Evolutionary conservation across 345 rosid genomes (phyloP), one percentile per base, ranked within the genome.

Genomic region (Acer negundo): DNA sequence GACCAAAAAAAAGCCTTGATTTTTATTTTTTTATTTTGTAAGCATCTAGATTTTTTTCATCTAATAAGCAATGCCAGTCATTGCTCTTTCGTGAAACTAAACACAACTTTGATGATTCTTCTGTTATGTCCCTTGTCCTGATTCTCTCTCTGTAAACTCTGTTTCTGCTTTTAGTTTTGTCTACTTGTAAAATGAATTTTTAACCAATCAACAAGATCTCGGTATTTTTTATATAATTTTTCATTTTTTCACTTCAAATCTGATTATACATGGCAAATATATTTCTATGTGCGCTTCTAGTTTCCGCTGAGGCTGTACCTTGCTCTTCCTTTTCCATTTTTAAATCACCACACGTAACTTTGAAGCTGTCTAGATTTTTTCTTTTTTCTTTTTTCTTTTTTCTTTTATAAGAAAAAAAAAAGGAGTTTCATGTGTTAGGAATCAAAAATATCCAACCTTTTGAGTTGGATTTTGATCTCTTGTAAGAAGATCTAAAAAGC

Each of bases 391-490:
- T n/a, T n/a, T n/a, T n/a, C n/a, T n/a, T n/a, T n/a, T 58, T 2
- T 58, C 4, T 28, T 35, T 58, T n/a, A n/a, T 58, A n/a, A 6
- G n/a, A 11, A n/a, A 20, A 59, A 59, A 59, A 7, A 42, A 4
- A 7, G 11, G 8, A 42, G 46, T 42, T 42, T 8, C 10, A 42
- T 42, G 46, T 7, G 46, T 42, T 42, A 19, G 24, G 7, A 19
- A 17, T 22, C 2, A 31, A 1, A 19, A 64, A 75, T 26, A 9
- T 44, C 20, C 28, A 2, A 66, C 47, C 76, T 75, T 78, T 31
- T 75, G n/a, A 67, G 72, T 56, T 42, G 72, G 84, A 28, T 16
- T 19, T 69, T 75, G 56, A 68, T 79, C 31, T 1, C 22, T 28
- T 64, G 5, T 7, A 10, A 20, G 51, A 67, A 73, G 24, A 73